These are phyloP conservation scores for Corynascus novoguineensis DNA, from an alignment of 495 filamentous ascomycete genomes.

Conservation along the genomic window DNA sequence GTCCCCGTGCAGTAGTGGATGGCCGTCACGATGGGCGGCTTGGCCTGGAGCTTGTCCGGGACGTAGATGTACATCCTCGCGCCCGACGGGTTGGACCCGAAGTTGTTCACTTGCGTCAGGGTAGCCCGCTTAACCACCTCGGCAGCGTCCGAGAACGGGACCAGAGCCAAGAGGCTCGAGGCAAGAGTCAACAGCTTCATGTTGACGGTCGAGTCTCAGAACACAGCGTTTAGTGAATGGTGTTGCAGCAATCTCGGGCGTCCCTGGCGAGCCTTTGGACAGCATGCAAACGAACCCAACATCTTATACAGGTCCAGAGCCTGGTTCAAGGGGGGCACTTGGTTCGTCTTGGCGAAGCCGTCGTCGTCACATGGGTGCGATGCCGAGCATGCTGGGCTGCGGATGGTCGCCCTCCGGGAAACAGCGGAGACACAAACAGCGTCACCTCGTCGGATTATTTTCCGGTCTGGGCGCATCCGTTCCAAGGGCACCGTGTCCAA, in stretches of 20 bases:
- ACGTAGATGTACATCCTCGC: slow-evolving; percentile 39
- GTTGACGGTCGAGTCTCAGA: too few relatives aligned
- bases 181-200: slow-evolving; percentile 29
- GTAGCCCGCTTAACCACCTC: slow-evolving; percentile 27
- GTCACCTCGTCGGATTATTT: slow-evolving; percentile 7
- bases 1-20: slow-evolving; percentile 53
- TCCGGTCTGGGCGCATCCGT: background rate
- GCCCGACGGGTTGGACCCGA: slow-evolving; percentile 36
- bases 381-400: background rate
- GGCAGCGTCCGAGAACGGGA: slow-evolving; percentile 15
- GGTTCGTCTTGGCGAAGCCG: background rate
- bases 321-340: background rate
- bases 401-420: slow-evolving; percentile 20
- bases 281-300: background rate
- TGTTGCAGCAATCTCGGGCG: background rate
- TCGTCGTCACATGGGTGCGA: background rate
- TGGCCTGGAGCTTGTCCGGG: slow-evolving; percentile 32
- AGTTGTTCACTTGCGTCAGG: slow-evolving; percentile 35
- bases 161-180: slow-evolving; percentile 28
- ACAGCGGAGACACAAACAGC: slow-evolving; percentile 9
- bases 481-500: background rate
- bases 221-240: too few relatives aligned
- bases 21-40: slow-evolving; percentile 44
- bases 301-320: background rate
- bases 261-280: too few relatives aligned